Conservation (phyloP, 139 green algal species). For the Chlorella sorokiniana region DNA sequence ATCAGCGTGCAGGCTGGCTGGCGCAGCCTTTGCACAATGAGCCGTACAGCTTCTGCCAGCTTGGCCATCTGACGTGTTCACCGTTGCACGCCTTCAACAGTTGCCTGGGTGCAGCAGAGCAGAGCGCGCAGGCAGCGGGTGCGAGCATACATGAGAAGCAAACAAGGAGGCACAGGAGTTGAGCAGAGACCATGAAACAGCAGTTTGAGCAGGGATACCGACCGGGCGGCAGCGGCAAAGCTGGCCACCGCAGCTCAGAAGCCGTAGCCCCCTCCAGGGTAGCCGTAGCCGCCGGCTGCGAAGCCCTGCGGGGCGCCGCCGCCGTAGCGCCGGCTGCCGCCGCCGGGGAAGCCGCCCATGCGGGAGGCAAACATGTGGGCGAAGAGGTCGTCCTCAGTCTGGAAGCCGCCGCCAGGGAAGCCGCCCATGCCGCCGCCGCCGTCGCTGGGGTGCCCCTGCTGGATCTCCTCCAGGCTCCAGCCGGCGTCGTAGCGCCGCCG, state of each 20-base stretch:
- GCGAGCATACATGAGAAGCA: too few relatives aligned
- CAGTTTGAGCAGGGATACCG: too few relatives aligned
- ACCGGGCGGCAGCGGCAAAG: too few relatives aligned
- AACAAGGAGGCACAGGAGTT: too few relatives aligned
- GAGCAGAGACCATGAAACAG: too few relatives aligned
- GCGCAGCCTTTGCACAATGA: too few relatives aligned
- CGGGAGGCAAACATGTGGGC: slow-evolving; percentile 29
- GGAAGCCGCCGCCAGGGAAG: slow-evolving; percentile 16
- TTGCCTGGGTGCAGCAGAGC: too few relatives aligned
- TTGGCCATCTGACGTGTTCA: too few relatives aligned
- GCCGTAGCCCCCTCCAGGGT: too few relatives aligned
- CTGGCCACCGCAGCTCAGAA: neutral
- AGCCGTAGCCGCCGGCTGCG: neutral
- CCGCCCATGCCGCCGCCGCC: slow-evolving; percentile 23
- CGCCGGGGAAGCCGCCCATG: slow-evolving; percentile 45
- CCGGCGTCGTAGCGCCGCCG: slow-evolving; percentile 63
- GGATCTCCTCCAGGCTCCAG: slow-evolving; percentile 50
- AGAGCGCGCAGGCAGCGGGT: too few relatives aligned
- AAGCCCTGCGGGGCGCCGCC: neutral
- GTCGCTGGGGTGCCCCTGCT: slow-evolving; percentile 30
- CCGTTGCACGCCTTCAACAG: too few relatives aligned
- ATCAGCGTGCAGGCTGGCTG: neutral
- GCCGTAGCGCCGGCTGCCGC: neutral
- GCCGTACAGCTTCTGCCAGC: too few relatives aligned
- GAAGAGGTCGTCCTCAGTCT: slow-evolving; percentile 21